These are phyloP conservation scores for Yamadazyma blattariae DNA, from an alignment of 1,139 yeast species.

Conservation along the genomic window DNA sequence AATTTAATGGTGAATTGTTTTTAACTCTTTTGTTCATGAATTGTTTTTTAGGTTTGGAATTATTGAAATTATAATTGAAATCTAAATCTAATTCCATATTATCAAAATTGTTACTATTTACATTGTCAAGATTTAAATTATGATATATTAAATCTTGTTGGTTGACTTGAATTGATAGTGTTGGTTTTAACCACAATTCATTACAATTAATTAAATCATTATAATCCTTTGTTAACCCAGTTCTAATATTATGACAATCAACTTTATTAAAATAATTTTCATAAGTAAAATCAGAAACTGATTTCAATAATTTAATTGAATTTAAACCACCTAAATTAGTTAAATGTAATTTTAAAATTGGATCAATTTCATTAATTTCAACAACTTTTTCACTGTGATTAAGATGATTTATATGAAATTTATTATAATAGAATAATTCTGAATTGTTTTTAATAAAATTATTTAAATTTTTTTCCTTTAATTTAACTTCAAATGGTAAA, in stretches of 20 bases:
- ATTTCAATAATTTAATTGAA: not conserved
- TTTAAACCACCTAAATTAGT: slow-evolving; percentile 6
- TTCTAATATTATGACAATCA: slow-evolving; percentile 1
- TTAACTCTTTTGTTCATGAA: no score
- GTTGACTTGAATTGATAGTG: no score
- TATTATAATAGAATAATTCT: slow-evolving; percentile 9
- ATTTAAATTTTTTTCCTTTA: not conserved
- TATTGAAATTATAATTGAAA: no score
- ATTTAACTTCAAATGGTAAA: slow-evolving; percentile 15
- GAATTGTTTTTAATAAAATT: no score
- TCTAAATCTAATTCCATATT: no score
- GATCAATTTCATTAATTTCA: slow-evolving; percentile 6
- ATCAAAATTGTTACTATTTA: no score
- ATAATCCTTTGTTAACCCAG: slow-evolving; percentile 1
- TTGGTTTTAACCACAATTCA: not conserved
- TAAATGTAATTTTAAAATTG: slow-evolving; percentile 9
- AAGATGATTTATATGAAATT: slow-evolving; percentile 11
- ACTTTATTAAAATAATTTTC: slow-evolving; percentile 2
- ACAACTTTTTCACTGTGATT: not conserved
- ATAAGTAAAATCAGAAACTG: not conserved
- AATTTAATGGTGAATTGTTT: no score
- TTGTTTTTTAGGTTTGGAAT: no score
- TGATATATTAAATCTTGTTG: no score
- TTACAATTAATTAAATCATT: not conserved
- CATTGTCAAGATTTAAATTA: no score